These are phyloP conservation scores for Cocos nucifera DNA, from an alignment of 176 grass and related monocot species.

Conservation along the genomic window DNA sequence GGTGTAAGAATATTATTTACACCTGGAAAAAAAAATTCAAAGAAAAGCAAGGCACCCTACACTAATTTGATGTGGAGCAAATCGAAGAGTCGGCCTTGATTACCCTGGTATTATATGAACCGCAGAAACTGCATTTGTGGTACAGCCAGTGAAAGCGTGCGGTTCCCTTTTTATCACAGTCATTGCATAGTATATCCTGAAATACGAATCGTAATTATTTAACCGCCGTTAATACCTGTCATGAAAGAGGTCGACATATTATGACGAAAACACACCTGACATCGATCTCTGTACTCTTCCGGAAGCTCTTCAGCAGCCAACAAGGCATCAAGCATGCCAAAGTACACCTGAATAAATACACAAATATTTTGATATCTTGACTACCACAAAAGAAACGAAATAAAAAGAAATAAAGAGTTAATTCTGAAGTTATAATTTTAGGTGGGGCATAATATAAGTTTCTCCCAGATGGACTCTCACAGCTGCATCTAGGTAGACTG, in stretches of 20 bases:
- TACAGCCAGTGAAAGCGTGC: conserved; percentile 80
- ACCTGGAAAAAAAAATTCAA: neutral
- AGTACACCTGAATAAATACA: conserved; percentile 57
- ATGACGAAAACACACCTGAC: conserved; percentile 35
- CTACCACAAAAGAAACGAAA: neutral
- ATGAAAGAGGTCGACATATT: too few relatives aligned
- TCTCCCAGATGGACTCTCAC: too few relatives aligned
- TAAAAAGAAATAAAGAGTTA: neutral
- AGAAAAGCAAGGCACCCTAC: conserved; percentile 20
- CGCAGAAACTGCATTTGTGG: conserved; percentile 63
- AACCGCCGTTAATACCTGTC: too few relatives aligned
- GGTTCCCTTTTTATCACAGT: conserved; percentile 61
- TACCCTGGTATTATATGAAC: conserved; percentile 82
- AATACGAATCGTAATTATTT: neutral
- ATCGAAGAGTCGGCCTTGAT: conserved; percentile 51
- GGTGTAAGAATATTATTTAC: too few relatives aligned
- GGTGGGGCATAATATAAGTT: too few relatives aligned
- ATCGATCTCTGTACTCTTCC: conserved; percentile 65
- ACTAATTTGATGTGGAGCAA: conserved; percentile 39
- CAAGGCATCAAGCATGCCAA: conserved; percentile 90
- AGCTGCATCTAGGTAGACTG: too few relatives aligned
- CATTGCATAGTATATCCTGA: conserved; percentile 87
- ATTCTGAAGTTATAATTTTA: too few relatives aligned
- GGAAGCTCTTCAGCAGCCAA: conserved; percentile 72
- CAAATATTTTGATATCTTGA: neutral